Percentiles rank a stretch among this genome's conserved stretches.
Conservation (phyloP, 768 basidiomycete species). For the Rubroboletus satanas region DNA sequence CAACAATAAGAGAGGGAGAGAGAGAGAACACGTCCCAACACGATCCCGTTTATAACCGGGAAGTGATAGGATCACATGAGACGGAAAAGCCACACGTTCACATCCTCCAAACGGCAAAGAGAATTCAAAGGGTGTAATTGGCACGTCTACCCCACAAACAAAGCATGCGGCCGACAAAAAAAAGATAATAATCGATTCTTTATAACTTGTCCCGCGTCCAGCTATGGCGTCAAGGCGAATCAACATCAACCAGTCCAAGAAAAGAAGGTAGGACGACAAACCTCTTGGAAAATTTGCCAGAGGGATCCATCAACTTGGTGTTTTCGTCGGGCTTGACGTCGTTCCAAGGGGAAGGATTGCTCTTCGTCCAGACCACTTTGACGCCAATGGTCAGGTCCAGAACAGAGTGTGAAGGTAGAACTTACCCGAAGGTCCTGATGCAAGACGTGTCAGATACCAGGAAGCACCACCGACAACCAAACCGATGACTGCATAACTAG, state of each 20-base stretch:
- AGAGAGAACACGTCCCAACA: neutral
- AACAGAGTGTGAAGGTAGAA: neutral
- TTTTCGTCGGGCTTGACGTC: constrained; percentile 70
- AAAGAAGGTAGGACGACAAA: constrained; percentile 1
- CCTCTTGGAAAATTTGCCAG: constrained; percentile 76
- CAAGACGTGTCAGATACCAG: constrained; percentile 68
- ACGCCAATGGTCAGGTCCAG: neutral
- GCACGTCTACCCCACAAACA: constrained; percentile 18
- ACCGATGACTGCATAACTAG: constrained; percentile 49
- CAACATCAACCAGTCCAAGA: neutral
- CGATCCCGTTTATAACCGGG: neutral
- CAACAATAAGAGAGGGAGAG: neutral
- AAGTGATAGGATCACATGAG: constrained; percentile 2
- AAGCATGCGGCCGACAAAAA: neutral
- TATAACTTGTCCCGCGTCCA: constrained; percentile 77
- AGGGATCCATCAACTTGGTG: constrained; percentile 65
- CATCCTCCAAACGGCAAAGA: neutral
- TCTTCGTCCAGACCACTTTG: constrained; percentile 57
- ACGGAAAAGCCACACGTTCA: neutral
- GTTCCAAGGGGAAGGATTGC: constrained; percentile 90
- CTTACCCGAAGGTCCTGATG: constrained; percentile 51
- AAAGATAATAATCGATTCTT: neutral
- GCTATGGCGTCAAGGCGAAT: constrained; percentile 34
- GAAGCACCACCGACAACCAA: constrained; percentile 51
- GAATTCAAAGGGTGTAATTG: constrained; percentile 17